phyloP scores from a whole-genome alignment of 305 asterid genomes.

The Fraxinus nigra region DNA sequence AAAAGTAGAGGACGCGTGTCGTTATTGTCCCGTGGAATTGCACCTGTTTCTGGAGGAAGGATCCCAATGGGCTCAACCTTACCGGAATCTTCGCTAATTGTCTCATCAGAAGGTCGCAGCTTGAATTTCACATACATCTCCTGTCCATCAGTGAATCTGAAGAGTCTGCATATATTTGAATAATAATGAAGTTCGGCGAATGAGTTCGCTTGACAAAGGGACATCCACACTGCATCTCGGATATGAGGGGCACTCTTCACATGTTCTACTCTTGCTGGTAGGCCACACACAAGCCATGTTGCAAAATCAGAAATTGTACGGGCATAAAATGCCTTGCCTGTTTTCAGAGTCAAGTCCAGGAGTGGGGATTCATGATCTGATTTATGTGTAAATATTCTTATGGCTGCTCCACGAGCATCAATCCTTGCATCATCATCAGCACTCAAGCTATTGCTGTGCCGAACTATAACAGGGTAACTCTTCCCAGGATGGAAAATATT shows the following conservation, averaged over 20 bases:
- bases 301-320: slow-evolving; percentile 74
- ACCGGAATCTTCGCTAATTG: slow-evolving; percentile 58
- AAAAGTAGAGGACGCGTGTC: slow-evolving; percentile 74
- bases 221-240: slow-evolving; percentile 79
- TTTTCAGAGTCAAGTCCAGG: slow-evolving; percentile 70
- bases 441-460: slow-evolving; percentile 88
- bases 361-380: slow-evolving; percentile 37
- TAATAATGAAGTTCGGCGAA: slow-evolving; percentile 65
- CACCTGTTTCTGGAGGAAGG: slow-evolving; percentile 92
- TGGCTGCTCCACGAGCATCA: slow-evolving; percentile 84
- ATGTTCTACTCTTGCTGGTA: slow-evolving; percentile 69
- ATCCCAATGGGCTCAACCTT: slow-evolving; percentile 69
- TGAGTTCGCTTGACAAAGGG: slow-evolving; percentile 61
- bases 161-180: slow-evolving; percentile 80
- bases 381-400: slow-evolving; percentile 50
- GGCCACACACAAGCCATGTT: slow-evolving; percentile 78
- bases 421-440: slow-evolving; percentile 90
- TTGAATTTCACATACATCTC: slow-evolving; percentile 85
- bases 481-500: slow-evolving; percentile 57
- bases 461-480: slow-evolving; percentile 56
- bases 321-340: slow-evolving; percentile 81
- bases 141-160: slow-evolving; percentile 66
- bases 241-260: slow-evolving; percentile 69
- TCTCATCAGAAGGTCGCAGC: slow-evolving; percentile 62
- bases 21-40: slow-evolving; percentile 58